A percentile compares a stretch with the other conserved stretches of the same genome.
These are phyloP conservation scores for Mitragyna speciosa DNA, from an alignment of 257 asterid species.

Conservation along the genomic window DNA sequence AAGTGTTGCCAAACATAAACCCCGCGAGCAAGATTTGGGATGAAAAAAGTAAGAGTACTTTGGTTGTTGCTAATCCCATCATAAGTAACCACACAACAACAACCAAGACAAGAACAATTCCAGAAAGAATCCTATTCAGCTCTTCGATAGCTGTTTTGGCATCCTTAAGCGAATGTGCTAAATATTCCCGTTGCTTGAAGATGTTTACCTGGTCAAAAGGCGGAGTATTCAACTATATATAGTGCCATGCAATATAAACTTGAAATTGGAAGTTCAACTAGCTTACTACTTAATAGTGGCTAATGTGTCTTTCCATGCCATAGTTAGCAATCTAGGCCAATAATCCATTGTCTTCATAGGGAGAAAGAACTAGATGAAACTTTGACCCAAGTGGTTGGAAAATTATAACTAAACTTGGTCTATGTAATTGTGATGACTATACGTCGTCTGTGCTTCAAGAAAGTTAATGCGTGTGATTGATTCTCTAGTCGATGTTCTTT, in stretches of 20 bases:
- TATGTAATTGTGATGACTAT: neutral
- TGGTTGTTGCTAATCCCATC: constrained; percentile 29
- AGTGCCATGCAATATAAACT: neutral
- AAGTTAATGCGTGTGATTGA: neutral
- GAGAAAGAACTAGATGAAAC: neutral
- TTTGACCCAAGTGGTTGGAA: neutral
- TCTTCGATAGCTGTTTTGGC: constrained; percentile 34
- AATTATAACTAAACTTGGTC: neutral
- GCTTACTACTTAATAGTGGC: neutral
- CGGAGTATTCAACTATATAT: neutral
- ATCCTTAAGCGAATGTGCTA: constrained; percentile 30
- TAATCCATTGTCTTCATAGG: neutral
- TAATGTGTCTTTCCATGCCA: neutral
- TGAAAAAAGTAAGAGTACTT: constrained; percentile 20
- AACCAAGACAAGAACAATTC: constrained; percentile 12
- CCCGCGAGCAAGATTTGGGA: constrained; percentile 22
- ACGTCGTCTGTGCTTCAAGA: neutral
- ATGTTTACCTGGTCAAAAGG: constrained; percentile 17
- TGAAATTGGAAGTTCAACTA: neutral
- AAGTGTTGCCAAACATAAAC: constrained; percentile 25
- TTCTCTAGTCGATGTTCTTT: neutral
- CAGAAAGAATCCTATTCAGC: constrained; percentile 26
- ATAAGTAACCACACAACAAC: constrained; percentile 25
- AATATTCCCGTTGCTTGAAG: constrained; percentile 22
- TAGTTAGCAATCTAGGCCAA: neutral